Percentiles rank a stretch among this genome's conserved stretches.
Conservation (phyloP, 495 filamentous ascomycete genomes). For the Astrothelium macrocarpum region DNA sequence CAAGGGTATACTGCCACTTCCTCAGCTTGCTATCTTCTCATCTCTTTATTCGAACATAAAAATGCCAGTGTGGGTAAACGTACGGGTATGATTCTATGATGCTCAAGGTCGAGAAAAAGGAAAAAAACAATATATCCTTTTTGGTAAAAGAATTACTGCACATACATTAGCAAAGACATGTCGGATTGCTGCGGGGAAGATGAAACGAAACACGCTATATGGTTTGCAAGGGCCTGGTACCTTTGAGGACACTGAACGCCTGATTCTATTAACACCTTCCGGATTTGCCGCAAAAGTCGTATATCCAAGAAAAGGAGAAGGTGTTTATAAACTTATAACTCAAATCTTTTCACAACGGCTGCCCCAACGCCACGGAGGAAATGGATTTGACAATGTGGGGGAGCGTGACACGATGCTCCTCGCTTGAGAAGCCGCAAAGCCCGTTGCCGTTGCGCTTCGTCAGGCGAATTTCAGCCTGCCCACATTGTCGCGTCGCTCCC, state of each 20-base stretch:
- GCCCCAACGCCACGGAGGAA: neutral
- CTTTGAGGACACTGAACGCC: constrained; percentile 1
- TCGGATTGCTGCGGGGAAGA: neutral
- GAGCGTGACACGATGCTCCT: neutral
- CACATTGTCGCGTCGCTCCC: neutral
- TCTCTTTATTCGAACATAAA: neutral
- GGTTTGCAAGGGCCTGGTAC: neutral
- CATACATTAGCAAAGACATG: neutral
- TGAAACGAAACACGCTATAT: neutral
- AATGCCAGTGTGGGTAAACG: neutral
- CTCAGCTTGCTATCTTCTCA: neutral
- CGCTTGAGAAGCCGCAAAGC: constrained; percentile 6
- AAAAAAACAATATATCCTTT: neutral
- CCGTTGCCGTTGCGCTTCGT: neutral
- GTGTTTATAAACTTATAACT: neutral
- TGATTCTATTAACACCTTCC: neutral
- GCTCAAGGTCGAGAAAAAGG: neutral
- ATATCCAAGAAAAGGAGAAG: neutral
- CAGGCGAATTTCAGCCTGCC: constrained; percentile 5
- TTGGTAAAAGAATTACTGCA: neutral
- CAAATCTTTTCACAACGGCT: neutral
- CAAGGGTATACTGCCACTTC: neutral
- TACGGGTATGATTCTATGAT: constrained; percentile 3
- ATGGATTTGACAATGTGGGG: neutral
- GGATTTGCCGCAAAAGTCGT: neutral